Base-by-base conservation (phyloP, 1,284 basidiomycete species). In the Ceraceosorus guamensis region DNA sequence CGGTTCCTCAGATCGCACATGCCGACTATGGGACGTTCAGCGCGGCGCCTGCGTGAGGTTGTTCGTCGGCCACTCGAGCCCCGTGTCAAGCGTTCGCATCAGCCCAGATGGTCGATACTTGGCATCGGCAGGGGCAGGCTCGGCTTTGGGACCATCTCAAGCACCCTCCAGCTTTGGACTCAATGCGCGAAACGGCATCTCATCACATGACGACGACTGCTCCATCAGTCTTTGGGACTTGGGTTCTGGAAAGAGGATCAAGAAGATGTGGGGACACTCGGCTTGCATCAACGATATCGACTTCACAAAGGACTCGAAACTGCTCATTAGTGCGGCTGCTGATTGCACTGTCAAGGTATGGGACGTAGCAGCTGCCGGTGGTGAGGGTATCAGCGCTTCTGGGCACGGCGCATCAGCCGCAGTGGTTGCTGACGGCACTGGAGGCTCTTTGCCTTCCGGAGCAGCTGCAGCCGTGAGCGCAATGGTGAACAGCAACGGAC, bases 1-100 rank as follows among this genome's bases (percentile, higher is more conserved):
- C 0, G 95, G 91, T 3, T 97, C 92, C 0, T 91, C 87, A 65
- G 95, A 99, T 76, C 87, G 89, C 81, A 92, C 92, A 5, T 90
- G 91, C 61, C 84, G 95, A 46, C 78, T 99, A 41, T 99, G 95
- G 95, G 95, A 99, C 74, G 89, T 96, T n/a, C 95, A 98, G 71
- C 85, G 87, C 34, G 95, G 95, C 5, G 83, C 85, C 3, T 95
- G 91, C 76, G 85, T 98, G 4, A 85, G 95, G 8, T 87, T 98
- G 18, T 98, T 98, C 78, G 85, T 95, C 35, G 95, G 93, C 0
- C 95, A 98, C 75, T 88, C 91, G 68, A 91, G 88, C 49, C 81
- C 87, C 4, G 83, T 99, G n/a, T 88, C 90, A 5, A 83, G 87
- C 2, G 79, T 98, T 59, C 88, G 89, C 4, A 84, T 97, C 69